Evolutionary conservation across 257 asterid species (phyloP), one percentile per base, ranked within the genome.

Genomic region (Verbascum thapsus): DNA sequence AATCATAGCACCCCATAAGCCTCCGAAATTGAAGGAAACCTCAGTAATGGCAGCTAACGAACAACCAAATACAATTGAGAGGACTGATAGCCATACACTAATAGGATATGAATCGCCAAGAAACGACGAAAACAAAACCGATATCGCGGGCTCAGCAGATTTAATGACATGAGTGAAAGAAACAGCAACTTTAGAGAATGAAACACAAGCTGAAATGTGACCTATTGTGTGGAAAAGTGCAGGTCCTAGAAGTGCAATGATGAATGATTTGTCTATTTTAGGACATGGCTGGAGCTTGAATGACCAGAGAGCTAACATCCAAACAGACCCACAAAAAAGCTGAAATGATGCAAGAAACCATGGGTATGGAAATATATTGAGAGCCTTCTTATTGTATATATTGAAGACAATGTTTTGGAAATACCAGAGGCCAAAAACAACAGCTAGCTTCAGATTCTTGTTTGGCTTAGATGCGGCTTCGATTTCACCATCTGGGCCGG

Each of bases 311-410:
- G 76, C 23, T 1, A 86, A 37, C 98, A 91, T 91, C 96, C 96
- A 91, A 58, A 91, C 61, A 68, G 96, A 81, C 22, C 98, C 98
- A 52, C 81, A 71, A 4, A 91, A 73, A 0, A 91, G 81, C 83
- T 91, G 98, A 63, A 91, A 91, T 1, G 96, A 79, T 17, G 98
- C 98, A 34, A 91, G 94, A 63, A 91, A 81, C 98, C 98, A 88
- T 15, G 98, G 98, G 45, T 79, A 91, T 8, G 96, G 90, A 65
- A 91, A 91, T 19, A 91, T 60, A 39, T 88, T 91, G 66, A 91
- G 74, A 30, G 69, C 96, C 74, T 86, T 91, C 69, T 91, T 91
- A 49, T 91, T 91, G 59, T 71, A 91, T 13, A 91, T 88, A 58
- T 91, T 91, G 79, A 91, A 91, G 19, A 91, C 84, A 18, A 91